These are phyloP conservation scores for Echeveria elegans DNA, from an alignment of 164 flowering plant genomes.

Conservation along the genomic window DNA sequence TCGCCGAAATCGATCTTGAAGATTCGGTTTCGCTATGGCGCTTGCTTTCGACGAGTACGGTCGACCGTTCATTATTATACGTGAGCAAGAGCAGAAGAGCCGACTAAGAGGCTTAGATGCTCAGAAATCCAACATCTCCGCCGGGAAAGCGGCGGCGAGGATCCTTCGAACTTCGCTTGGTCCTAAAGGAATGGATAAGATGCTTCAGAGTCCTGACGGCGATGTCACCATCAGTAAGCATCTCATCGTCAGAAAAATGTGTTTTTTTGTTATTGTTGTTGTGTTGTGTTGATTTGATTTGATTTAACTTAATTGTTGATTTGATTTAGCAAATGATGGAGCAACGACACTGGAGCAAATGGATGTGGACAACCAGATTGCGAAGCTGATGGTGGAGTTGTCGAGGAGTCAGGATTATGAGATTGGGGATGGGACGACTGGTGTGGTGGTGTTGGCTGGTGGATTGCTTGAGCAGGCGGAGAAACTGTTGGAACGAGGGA, in stretches of 20 bases:
- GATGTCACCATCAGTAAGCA: conserved; percentile 73
- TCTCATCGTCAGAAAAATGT: not conserved
- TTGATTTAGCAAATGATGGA: conserved; percentile 82
- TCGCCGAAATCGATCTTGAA: not conserved
- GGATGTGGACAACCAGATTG: conserved; percentile 98
- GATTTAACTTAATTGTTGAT: not conserved
- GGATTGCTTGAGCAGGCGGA: conserved; percentile 93
- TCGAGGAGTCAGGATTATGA: conserved; percentile 98
- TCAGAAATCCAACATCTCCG: conserved; percentile 89
- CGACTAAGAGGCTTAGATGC: conserved; percentile 87
- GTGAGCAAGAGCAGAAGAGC: conserved; percentile 80
- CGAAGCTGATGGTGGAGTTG: conserved; percentile 91
- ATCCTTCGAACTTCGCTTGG: conserved; percentile 93
- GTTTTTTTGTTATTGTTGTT: too few relatives aligned
- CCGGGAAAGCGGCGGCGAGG: conserved; percentile 84
- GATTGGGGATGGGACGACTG: conserved; percentile 98
- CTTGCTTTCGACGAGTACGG: conserved; percentile 93
- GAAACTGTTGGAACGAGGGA: conserved; percentile 68
- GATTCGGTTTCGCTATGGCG: conserved; percentile 45
- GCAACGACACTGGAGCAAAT: conserved; percentile 96
- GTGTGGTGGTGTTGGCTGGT: conserved; percentile 97
- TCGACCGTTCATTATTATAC: conserved; percentile 70
- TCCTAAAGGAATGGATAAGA: conserved; percentile 99
- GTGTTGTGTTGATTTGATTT: not conserved
- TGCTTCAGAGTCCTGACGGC: conserved; percentile 96